These are phyloP conservation scores for Tolypocladium amazonense DNA, from an alignment of 2,329 filamentous ascomycete genomes.

Conservation along the genomic window DNA sequence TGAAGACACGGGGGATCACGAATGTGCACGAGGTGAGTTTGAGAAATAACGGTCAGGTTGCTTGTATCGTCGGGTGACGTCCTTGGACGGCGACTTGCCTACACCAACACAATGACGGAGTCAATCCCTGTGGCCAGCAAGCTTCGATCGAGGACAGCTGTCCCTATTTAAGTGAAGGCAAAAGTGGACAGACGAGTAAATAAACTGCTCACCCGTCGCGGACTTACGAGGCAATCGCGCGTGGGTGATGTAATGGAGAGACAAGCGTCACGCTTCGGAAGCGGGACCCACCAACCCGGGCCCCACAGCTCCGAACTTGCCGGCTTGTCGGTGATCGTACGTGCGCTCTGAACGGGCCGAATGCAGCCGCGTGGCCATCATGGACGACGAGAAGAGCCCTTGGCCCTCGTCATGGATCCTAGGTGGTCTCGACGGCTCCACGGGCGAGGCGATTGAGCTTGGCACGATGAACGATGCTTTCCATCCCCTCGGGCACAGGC, in stretches of 20 bases:
- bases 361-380: not conserved
- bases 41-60: no score
- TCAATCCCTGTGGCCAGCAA: not conserved
- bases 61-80: not conserved
- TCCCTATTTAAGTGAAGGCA: not conserved
- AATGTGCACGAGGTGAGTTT: not conserved
- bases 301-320: not conserved
- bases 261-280: not conserved
- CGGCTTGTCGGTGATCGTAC: not conserved
- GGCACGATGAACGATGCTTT: not conserved
- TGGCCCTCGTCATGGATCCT: not conserved
- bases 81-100: not conserved
- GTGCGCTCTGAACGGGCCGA: not conserved
- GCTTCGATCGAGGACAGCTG: not conserved
- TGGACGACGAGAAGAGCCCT: not conserved
- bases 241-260: conserved; percentile 7
- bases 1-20: not conserved
- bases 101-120: not conserved
- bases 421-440: not conserved
- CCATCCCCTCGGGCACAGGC: not conserved
- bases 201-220: not conserved
- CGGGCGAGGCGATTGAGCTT: not conserved
- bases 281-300: not conserved
- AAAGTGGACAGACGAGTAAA: not conserved
- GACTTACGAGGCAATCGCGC: not conserved